A percentile compares a stretch with the other conserved stretches of the same genome.
These are phyloP conservation scores for Nymphaea thermarum DNA, from an alignment of 164 flowering plant genomes.

Conservation along the genomic window DNA sequence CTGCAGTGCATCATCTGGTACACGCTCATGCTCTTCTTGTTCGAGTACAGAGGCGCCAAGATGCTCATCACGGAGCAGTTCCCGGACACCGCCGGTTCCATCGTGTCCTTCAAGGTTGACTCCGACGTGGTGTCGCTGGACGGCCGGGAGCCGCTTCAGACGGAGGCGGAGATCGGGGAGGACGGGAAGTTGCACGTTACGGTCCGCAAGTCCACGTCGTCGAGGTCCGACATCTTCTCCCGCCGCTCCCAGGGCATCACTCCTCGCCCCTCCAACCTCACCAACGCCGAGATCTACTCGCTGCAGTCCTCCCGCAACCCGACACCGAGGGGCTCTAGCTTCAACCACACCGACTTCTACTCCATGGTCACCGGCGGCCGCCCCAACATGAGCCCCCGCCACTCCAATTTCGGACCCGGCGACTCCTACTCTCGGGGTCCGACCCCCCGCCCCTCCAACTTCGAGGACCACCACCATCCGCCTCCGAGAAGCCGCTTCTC, in stretches of 20 bases:
- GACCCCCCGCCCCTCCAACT: conserved; percentile 73
- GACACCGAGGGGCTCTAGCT: conserved; percentile 77
- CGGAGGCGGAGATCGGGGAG: conserved; percentile 68
- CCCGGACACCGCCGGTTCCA: conserved; percentile 75
- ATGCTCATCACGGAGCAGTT: conserved; percentile 78
- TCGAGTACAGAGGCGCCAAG: conserved; percentile 73
- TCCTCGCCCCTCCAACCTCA: conserved; percentile 69
- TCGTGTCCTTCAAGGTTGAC: conserved; percentile 75
- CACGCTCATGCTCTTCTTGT: conserved; percentile 81
- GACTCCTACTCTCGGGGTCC: conserved; percentile 61
- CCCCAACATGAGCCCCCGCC: conserved; percentile 28
- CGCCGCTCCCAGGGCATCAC: conserved; percentile 66
- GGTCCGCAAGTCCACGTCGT: conserved; percentile 71
- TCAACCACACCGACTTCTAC: conserved; percentile 77
- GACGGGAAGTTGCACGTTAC: conserved; percentile 83
- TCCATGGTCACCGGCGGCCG: conserved; percentile 53
- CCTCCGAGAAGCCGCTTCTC: conserved; percentile 21
- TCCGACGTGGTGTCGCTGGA: conserved; percentile 80
- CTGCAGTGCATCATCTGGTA: conserved; percentile 94
- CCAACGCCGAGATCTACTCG: conserved; percentile 81
- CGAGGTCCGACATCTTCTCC: conserved; percentile 74
- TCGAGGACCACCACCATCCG: conserved; percentile 30
- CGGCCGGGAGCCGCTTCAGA: conserved; percentile 57
- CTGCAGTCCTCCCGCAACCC: conserved; percentile 71
- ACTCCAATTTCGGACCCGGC: conserved; percentile 26